Evolutionary conservation across 148 eudicot species (phyloP).

Genomic region (Rhododendron vialii): DNA sequence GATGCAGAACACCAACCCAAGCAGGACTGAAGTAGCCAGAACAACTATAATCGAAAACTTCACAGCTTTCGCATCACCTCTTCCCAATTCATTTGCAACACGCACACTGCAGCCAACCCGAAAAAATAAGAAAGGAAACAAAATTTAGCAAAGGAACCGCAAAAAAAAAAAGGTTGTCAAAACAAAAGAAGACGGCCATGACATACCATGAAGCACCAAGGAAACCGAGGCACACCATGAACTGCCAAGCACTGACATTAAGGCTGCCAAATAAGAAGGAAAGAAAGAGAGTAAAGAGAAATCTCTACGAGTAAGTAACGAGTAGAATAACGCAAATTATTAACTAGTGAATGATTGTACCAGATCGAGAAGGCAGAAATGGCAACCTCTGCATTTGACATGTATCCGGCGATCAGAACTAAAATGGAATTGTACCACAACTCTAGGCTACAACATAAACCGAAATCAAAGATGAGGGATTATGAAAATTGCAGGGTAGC

Average conservation of each 20-base stretch:
- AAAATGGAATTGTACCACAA: slow-evolving; percentile 71
- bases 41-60: slow-evolving; percentile 64
- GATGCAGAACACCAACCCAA: slow-evolving; percentile 40
- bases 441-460: slow-evolving; percentile 41
- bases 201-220: slow-evolving; percentile 60
- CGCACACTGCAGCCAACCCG: slow-evolving; percentile 38
- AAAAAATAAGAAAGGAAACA: background rate
- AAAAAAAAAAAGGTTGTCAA: background rate
- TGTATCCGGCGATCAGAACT: slow-evolving; percentile 60
- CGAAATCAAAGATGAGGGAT: background rate
- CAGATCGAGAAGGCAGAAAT: slow-evolving; percentile 81
- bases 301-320: background rate
- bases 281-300: background rate
- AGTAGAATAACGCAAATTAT: background rate
- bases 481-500: background rate
- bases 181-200: background rate
- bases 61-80: slow-evolving; percentile 62
- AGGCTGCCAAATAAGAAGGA: slow-evolving; percentile 38
- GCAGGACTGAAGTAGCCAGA: slow-evolving; percentile 37
- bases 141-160: background rate
- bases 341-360: slow-evolving; percentile 13
- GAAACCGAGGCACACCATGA: slow-evolving; percentile 69
- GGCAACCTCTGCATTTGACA: slow-evolving; percentile 57
- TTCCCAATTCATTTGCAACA: slow-evolving; percentile 72
- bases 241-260: slow-evolving; percentile 52